Percentiles rank a stretch among this genome's conserved stretches.
Conservation (phyloP, 208 protist species). For the Leishmania braziliensis region DNA sequence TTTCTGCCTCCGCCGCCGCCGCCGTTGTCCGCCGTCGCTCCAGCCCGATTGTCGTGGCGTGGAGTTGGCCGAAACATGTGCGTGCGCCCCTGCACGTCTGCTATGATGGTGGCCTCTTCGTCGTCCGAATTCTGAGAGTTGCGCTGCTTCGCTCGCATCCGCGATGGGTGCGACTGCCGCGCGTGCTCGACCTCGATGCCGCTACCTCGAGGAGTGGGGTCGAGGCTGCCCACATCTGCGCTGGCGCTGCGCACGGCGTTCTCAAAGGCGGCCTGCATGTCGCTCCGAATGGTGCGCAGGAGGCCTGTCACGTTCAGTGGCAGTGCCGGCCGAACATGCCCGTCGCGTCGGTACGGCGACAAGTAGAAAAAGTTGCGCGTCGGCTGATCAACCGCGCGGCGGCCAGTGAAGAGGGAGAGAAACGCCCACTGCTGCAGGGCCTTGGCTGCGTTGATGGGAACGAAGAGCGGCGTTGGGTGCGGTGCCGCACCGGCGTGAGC, state of each 20-base stretch:
- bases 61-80: conserved; percentile 1
- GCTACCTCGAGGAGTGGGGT: not conserved
- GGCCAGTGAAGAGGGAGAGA: conserved; percentile 31
- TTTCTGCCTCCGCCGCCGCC: not conserved
- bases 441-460: conserved; percentile 15
- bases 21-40: not conserved
- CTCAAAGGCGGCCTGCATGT: conserved; percentile 24
- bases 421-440: conserved; percentile 36
- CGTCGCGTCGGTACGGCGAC: conserved; percentile 27
- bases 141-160: conserved; percentile 2
- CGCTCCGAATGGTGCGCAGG: conserved; percentile 13
- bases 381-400: conserved; percentile 13
- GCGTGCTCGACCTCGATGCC: not conserved
- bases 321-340: conserved; percentile 18
- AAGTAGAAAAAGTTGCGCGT: conserved; percentile 29
- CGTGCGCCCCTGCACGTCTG: conserved; percentile 2
- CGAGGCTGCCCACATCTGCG: not conserved
- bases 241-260: conserved; percentile 18
- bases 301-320: conserved; percentile 23
- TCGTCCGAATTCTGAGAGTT: not conserved
- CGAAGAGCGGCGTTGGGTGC: conserved; percentile 14
- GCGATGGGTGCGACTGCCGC: not conserved
- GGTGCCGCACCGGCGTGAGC: not conserved
- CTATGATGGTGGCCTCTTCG: not conserved
- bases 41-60: not conserved